Conservation (phyloP, 2,329 filamentous ascomycete species). For the Cercospora sojina region DNA sequence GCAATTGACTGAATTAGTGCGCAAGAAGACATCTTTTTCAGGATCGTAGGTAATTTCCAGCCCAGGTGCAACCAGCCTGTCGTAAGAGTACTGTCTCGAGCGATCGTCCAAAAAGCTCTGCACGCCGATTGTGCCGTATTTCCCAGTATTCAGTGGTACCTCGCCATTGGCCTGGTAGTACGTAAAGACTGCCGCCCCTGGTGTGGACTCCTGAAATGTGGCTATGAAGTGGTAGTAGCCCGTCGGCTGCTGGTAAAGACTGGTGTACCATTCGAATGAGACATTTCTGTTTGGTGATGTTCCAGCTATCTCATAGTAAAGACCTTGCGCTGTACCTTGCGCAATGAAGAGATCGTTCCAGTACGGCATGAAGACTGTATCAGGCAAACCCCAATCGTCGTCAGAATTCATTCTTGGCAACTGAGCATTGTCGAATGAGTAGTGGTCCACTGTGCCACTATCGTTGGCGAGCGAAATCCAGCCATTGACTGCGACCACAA, state of each 20-base stretch:
- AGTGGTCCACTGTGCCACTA: constrained; percentile 5
- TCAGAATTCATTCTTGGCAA: constrained; percentile 9
- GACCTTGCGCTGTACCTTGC: constrained; percentile 22
- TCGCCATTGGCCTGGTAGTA: constrained; percentile 13
- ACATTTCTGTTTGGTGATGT: constrained; percentile 10
- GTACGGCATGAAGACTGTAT: constrained; percentile 20
- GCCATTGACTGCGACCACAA: constrained; percentile 10
- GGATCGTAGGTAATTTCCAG: constrained; percentile 12
- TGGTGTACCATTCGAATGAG: constrained; percentile 25
- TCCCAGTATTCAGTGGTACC: not conserved
- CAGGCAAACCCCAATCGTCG: constrained; percentile 9
- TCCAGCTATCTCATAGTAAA: constrained; percentile 26
- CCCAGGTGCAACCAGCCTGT: constrained; percentile 1
- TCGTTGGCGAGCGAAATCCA: constrained; percentile 7
- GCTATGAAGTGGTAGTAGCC: constrained; percentile 14
- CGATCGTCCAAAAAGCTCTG: constrained; percentile 8
- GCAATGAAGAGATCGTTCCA: constrained; percentile 29
- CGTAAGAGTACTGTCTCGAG: constrained; percentile 6
- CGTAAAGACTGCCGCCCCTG: constrained; percentile 4
- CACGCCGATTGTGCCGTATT: constrained; percentile 7
- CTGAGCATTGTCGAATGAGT: constrained; percentile 9
- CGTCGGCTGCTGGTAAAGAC: constrained; percentile 14
- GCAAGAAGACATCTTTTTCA: not conserved
- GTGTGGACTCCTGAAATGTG: constrained; percentile 5
- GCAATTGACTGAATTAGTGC: constrained; percentile 11